phyloP scores from a whole-genome alignment of 169 alveolate species.

The Toxoplasma gondii region DNA sequence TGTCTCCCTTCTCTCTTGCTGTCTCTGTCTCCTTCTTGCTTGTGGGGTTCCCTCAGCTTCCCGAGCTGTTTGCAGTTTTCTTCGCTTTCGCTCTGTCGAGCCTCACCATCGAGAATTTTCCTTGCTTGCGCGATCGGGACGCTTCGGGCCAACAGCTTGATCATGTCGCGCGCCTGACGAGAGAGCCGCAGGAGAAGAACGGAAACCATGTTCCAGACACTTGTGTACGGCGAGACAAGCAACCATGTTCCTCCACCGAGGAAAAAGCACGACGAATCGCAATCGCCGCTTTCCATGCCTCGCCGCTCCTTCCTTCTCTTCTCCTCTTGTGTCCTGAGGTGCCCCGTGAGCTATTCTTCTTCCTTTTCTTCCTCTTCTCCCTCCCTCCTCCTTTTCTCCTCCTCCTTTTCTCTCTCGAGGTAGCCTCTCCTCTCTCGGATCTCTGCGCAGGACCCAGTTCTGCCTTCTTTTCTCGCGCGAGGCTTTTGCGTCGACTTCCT shows the following conservation, averaged over 20 bases:
- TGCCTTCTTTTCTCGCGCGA: not conserved
- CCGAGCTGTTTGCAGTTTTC: not conserved
- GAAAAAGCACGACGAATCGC: too few species aligned
- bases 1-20: not conserved
- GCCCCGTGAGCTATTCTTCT: too few species aligned
- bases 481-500: not conserved
- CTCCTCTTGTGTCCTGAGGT: too few species aligned
- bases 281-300: too few species aligned
- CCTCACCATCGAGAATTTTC: conserved; percentile 91
- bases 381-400: too few species aligned
- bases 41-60: not conserved
- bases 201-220: too few species aligned
- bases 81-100: not conserved
- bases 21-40: not conserved
- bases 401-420: too few species aligned
- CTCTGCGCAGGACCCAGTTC: too few species aligned
- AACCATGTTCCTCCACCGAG: not conserved
- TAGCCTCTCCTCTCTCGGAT: too few species aligned
- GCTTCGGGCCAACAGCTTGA: conserved; percentile 96
- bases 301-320: too few species aligned
- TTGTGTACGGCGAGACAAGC: not conserved
- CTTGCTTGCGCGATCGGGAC: conserved; percentile 99
- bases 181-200: not conserved
- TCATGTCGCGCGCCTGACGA: conserved; percentile 95
- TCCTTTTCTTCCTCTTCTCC: too few species aligned